Conservation (phyloP, 495 filamentous ascomycete genomes). For the Neurospora intermedia region DNA sequence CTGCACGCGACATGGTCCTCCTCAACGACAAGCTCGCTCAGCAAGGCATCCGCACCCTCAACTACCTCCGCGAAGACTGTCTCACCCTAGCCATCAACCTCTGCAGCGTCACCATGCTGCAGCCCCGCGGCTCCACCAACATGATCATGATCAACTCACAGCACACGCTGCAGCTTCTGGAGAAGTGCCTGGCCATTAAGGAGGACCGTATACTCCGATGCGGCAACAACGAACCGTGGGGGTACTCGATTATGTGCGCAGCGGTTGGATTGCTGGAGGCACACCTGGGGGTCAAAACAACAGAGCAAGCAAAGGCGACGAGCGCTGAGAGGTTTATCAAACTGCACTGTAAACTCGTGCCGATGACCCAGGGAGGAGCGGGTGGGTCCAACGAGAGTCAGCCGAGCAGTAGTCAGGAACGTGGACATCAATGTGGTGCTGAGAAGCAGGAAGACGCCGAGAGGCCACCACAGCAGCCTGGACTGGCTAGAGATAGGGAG, state of each 20-base stretch:
- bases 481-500: neutral
- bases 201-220: conserved; percentile 36
- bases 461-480: conserved; percentile 1
- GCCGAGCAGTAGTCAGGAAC: conserved; percentile 3
- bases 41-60: conserved; percentile 29
- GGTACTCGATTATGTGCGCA: conserved; percentile 34
- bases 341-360: conserved; percentile 31
- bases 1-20: conserved; percentile 34
- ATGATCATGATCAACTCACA: conserved; percentile 35
- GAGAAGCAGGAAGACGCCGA: neutral
- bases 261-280: conserved; percentile 32
- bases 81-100: conserved; percentile 33
- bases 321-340: conserved; percentile 30
- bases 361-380: conserved; percentile 29
- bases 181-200: conserved; percentile 33
- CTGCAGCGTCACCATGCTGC: conserved; percentile 37
- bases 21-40: conserved; percentile 30
- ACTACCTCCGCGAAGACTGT: conserved; percentile 30
- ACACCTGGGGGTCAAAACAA: conserved; percentile 27
- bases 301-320: conserved; percentile 28
- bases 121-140: conserved; percentile 34
- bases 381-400: conserved; percentile 4
- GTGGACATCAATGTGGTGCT: neutral
- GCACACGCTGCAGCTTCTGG: conserved; percentile 31
- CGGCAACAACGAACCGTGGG: conserved; percentile 37